phyloP scores from a whole-genome alignment of 1,139 yeast genomes.

The Geotrichum histeridarum region DNA sequence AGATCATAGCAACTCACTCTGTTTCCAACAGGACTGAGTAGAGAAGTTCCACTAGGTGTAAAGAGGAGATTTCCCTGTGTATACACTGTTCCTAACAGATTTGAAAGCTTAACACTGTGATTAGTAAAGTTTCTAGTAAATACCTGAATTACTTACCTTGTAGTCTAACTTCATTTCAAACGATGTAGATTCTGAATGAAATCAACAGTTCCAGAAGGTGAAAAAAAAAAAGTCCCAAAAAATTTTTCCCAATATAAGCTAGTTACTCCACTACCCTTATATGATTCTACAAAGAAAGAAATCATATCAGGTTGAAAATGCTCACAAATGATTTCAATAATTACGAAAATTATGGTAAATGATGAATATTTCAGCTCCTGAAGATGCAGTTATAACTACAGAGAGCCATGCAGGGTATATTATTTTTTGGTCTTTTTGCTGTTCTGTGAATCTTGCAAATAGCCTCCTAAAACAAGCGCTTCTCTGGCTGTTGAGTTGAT shows the following conservation, averaged over 20 bases:
- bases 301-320: no score
- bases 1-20: slow-evolving; percentile 86
- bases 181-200: background rate
- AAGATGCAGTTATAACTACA: no score
- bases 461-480: slow-evolving; percentile 64
- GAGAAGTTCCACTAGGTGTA: slow-evolving; percentile 76
- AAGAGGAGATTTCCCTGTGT: slow-evolving; percentile 85
- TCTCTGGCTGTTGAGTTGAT: slow-evolving; percentile 86
- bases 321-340: no score
- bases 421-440: slow-evolving; percentile 20
- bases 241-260: background rate
- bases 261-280: no score
- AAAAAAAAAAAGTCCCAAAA: slow-evolving; percentile 6
- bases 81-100: slow-evolving; percentile 89
- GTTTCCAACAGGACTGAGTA: slow-evolving; percentile 92
- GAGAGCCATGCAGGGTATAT: background rate
- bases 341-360: no score
- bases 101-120: slow-evolving; percentile 53
- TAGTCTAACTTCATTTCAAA: slow-evolving; percentile 31
- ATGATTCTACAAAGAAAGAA: no score
- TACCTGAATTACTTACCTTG: slow-evolving; percentile 23
- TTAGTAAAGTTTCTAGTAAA: slow-evolving; percentile 7
- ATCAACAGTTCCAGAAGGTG: background rate
- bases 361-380: no score
- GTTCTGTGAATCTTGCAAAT: slow-evolving; percentile 33